These are phyloP conservation scores for Psidium guajava DNA, from an alignment of 345 rosid genomes.

Conservation along the genomic window DNA sequence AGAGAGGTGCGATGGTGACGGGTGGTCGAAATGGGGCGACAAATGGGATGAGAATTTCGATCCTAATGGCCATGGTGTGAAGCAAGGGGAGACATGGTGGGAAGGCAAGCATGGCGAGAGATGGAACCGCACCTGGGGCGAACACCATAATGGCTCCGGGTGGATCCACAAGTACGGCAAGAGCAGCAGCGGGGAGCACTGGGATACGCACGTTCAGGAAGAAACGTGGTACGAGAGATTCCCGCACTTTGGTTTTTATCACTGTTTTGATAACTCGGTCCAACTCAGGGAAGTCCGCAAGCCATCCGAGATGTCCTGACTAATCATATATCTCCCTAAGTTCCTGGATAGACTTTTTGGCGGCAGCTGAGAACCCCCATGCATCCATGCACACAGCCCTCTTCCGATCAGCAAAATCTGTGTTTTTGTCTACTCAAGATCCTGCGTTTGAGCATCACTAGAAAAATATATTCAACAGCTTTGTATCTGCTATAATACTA, in stretches of 20 bases:
- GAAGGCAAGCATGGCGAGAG: conserved; percentile 68
- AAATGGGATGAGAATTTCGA: conserved; percentile 94
- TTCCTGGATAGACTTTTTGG: not conserved
- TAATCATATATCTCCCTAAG: not conserved
- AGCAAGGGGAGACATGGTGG: conserved; percentile 99
- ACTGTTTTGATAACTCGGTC: conserved; percentile 79
- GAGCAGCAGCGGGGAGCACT: conserved; percentile 93
- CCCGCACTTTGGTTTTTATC: conserved; percentile 88
- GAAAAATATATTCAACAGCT: not conserved
- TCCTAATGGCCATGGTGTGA: conserved; percentile 65
- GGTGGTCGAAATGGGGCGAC: conserved; percentile 98
- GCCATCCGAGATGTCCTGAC: conserved; percentile 36
- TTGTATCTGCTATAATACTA: not conserved
- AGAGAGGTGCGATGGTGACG: conserved; percentile 65
- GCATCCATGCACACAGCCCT: not conserved
- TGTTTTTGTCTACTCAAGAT: not conserved
- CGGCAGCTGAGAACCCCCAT: not conserved
- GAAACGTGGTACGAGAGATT: conserved; percentile 95
- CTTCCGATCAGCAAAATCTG: not conserved
- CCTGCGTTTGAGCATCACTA: not conserved
- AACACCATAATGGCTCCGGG: conserved; percentile 77
- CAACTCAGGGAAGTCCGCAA: conserved; percentile 67
- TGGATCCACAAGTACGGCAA: conserved; percentile 96
- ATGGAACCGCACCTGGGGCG: conserved; percentile 98
- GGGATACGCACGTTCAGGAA: conserved; percentile 71